Percentiles rank a stretch among this genome's conserved stretches.
Evolutionary conservation across 1,284 basidiomycete species (phyloP).

Genomic region (Rugosomyces carneus): DNA sequence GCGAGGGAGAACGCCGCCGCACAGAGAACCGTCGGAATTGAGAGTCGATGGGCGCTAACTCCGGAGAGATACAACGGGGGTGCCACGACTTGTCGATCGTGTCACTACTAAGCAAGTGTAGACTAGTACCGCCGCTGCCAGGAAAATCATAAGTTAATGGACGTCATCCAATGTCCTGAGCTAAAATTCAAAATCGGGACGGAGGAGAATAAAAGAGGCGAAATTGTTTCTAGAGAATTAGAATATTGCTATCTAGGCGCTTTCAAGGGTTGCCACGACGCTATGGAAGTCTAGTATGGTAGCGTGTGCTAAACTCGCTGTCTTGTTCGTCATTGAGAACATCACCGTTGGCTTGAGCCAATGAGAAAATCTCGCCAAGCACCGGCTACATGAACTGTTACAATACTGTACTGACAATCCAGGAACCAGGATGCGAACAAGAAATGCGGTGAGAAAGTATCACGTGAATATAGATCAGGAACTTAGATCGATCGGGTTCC

Average conservation of each 20-base stretch:
- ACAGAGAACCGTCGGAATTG: not conserved
- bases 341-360: too few relatives aligned
- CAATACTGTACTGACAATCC: too few relatives aligned
- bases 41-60: not conserved
- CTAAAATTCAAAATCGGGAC: not conserved
- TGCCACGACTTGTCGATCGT: slow-evolving; percentile 4
- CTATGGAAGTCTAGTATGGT: too few relatives aligned
- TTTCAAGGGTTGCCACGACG: too few relatives aligned
- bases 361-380: too few relatives aligned
- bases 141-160: not conserved
- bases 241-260: not conserved
- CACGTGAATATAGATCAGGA: slow-evolving; percentile 11
- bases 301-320: too few relatives aligned
- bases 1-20: not conserved
- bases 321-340: too few relatives aligned
- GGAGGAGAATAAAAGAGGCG: not conserved
- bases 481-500: slow-evolving; percentile 11
- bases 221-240: not conserved
- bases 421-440: slow-evolving; percentile 1
- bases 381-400: too few relatives aligned
- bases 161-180: not conserved
- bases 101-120: not conserved
- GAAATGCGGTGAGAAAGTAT: not conserved
- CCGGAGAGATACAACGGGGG: not conserved
- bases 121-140: not conserved